Conservation (phyloP, 495 filamentous ascomycete species). For the Patellaria atrata region DNA sequence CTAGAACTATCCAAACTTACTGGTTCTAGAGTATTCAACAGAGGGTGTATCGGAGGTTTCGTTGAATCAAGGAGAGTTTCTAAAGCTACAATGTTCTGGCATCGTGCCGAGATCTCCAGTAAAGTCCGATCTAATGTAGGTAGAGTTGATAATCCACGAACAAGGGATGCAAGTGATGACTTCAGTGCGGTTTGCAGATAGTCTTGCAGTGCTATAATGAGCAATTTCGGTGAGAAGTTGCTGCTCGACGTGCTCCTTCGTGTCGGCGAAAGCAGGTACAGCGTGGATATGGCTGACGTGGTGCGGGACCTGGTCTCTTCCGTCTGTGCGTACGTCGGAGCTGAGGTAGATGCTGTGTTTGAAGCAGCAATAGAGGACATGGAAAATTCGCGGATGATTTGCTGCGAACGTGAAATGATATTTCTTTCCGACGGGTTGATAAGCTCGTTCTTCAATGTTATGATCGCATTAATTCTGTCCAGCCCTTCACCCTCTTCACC, state of each 20-base stretch:
- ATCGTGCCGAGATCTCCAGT: constrained; percentile 64
- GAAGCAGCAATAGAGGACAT: constrained; percentile 43
- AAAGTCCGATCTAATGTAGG: constrained; percentile 73
- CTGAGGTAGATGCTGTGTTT: constrained; percentile 14
- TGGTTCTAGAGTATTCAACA: constrained; percentile 28
- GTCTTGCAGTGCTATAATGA: constrained; percentile 62
- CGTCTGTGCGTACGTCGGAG: constrained; percentile 58
- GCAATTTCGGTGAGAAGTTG: constrained; percentile 50
- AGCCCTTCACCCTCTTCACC: constrained; percentile 67
- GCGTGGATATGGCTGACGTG: constrained; percentile 56
- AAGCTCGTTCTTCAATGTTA: constrained; percentile 50
- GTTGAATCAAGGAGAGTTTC: constrained; percentile 61
- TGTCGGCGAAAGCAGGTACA: constrained; percentile 68
- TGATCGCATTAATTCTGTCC: constrained; percentile 52
- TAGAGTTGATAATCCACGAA: constrained; percentile 60
- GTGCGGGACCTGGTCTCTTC: constrained; percentile 63
- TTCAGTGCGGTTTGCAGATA: constrained; percentile 67
- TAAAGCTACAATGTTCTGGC: constrained; percentile 78
- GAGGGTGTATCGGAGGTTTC: constrained; percentile 49
- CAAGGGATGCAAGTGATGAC: constrained; percentile 54
- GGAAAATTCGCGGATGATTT: constrained; percentile 71
- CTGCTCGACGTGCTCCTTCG: constrained; percentile 24
- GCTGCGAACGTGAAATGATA: constrained; percentile 55
- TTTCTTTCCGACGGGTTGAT: constrained; percentile 54
- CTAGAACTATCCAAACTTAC: neutral